Evolutionary conservation across 1,284 basidiomycete species (phyloP), one percentile per base, ranked within the genome.

Genomic region (Leccinum fuscescens): DNA sequence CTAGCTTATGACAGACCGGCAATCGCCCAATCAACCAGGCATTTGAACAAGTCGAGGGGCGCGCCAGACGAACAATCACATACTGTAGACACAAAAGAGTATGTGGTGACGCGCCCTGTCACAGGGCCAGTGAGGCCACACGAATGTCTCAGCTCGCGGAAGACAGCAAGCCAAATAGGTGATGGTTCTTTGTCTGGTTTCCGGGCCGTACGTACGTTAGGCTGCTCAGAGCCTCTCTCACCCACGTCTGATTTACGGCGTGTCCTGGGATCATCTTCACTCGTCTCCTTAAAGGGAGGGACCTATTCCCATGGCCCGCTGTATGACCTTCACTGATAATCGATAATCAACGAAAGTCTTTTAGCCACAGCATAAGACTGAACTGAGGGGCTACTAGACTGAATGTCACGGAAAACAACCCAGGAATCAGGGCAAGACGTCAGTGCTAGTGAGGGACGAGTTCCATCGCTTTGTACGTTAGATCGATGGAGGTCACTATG

Each of bases 341-440:
- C 31, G 31, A 31, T 31, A 31, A 31, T 31, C 31, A 31, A 31
- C 31, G 31, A 31, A 31, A 31, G 31, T 31, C 31, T 31, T 31
- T 31, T 31, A 31, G 31, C 31, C 31, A 31, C 31, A 31, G 31
- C 31, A 31, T 31, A 31, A 31, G 31, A 31, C 31, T 31, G 31
- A 31, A 31, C 31, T 31, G 31, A 31, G 31, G 31, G 31, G 31
- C 31, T 27, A 27, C 27, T 31, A 31, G 31, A 31, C 31, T 31
- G 31, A 31, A 31, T 31, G 31, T 31, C 31, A 31, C 31, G 9
- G 4, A 31, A 31, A 61, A 22, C 57, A 68, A 31, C 58, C 56
- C 58, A 67, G 63, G 69, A 42, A 48, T 46, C 58, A 69, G 68
- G 69, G 69, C 31, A 52, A 44, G 49, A 5, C 17, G 8, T 53